These are phyloP conservation scores for Hydrangea macrophylla DNA, from an alignment of 148 eudicot genomes.

Conservation along the genomic window DNA sequence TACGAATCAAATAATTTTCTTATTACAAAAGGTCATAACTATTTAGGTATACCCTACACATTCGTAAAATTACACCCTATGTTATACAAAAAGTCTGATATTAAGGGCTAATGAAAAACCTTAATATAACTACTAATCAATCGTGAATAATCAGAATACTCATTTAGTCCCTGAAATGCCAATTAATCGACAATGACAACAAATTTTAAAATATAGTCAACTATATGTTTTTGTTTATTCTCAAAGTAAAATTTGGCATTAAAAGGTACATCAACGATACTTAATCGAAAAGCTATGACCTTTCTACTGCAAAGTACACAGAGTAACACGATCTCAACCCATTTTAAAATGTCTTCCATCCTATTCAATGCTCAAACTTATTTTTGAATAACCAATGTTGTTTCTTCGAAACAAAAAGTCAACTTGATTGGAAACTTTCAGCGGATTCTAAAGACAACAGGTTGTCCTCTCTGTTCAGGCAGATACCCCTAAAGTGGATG, in stretches of 20 bases:
- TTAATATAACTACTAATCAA: too few relatives aligned
- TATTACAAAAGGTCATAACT: too few relatives aligned
- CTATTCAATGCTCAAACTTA: background rate
- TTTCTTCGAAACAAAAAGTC: background rate
- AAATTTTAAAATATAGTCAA: background rate
- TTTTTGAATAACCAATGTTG: too few relatives aligned
- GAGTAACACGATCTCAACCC: background rate
- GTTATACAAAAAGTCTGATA: too few relatives aligned
- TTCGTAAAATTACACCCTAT: too few relatives aligned
- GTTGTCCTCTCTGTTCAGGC: background rate
- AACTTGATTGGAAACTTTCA: too few relatives aligned
- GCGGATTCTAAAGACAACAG: background rate
- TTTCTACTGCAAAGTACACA: background rate
- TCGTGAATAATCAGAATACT: too few relatives aligned
- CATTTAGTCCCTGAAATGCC: too few relatives aligned
- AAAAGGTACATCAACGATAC: background rate
- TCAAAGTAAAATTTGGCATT: background rate
- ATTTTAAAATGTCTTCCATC: background rate
- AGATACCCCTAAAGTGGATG: background rate
- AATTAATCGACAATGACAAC: too few relatives aligned
- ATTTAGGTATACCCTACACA: too few relatives aligned
- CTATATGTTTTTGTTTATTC: background rate
- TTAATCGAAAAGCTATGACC: background rate
- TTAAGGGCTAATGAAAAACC: too few relatives aligned
- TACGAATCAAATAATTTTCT: too few relatives aligned